These are phyloP conservation scores for Zopfia rhizophila DNA, from an alignment of 2,329 filamentous ascomycete genomes.

Conservation along the genomic window DNA sequence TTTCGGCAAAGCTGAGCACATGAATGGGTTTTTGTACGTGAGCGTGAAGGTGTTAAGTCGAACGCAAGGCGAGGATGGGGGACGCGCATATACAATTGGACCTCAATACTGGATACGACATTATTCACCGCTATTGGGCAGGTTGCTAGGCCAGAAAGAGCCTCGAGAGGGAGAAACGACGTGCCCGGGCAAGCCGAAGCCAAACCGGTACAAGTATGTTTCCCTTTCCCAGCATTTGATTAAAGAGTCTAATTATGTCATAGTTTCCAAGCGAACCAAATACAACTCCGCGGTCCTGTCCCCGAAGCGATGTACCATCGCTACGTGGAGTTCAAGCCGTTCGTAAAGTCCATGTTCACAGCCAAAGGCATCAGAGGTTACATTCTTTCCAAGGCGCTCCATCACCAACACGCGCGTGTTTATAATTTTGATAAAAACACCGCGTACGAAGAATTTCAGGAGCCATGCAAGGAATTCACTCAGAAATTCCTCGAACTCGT, in stretches of 20 bases:
- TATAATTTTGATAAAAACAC: constrained; percentile 89
- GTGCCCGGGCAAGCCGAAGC: constrained; percentile 58
- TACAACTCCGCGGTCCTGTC: constrained; percentile 86
- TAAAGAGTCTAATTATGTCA: constrained; percentile 20
- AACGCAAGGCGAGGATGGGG: constrained; percentile 72
- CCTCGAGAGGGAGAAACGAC: constrained; percentile 57
- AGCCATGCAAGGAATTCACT: constrained; percentile 76
- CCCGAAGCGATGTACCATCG: constrained; percentile 86
- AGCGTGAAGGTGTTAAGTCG: constrained; percentile 82
- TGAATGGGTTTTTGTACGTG: constrained; percentile 76
- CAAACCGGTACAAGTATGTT: constrained; percentile 80
- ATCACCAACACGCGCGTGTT: constrained; percentile 87
- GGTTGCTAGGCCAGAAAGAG: constrained; percentile 75
- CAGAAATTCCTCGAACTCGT: constrained; percentile 85
- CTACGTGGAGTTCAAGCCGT: constrained; percentile 91
- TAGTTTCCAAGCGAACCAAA: constrained; percentile 92
- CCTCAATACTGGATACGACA: constrained; percentile 83
- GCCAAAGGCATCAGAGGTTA: constrained; percentile 79
- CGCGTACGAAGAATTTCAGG: constrained; percentile 73
- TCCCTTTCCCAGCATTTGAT: not conserved
- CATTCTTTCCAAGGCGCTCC: constrained; percentile 83
- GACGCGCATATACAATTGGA: constrained; percentile 81
- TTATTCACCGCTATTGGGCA: constrained; percentile 87
- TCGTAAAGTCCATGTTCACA: constrained; percentile 90
- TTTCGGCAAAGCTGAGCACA: constrained; percentile 69